Evolutionary conservation across 2,329 filamentous ascomycete genomes (phyloP).

Genomic region (Biscogniauxia mediterranea): DNA sequence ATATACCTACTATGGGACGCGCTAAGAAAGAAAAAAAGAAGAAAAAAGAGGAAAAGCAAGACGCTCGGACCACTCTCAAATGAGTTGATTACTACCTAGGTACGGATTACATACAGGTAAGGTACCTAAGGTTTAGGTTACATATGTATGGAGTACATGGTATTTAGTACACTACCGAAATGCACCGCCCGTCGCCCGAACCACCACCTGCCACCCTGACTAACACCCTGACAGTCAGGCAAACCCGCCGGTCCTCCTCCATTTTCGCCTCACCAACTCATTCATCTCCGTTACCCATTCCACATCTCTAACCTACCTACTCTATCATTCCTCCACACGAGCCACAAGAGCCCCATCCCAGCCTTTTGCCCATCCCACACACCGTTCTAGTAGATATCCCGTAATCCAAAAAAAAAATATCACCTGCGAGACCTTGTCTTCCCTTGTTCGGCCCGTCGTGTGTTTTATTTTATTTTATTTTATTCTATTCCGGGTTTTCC

Average conservation of each 20-base stretch:
- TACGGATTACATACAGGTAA: too few relatives aligned
- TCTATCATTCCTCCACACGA: constrained; percentile 14
- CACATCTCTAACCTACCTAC: neutral
- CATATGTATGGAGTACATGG: too few relatives aligned
- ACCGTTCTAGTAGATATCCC: neutral
- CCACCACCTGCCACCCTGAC: neutral
- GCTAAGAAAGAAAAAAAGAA: too few relatives aligned
- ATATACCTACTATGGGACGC: neutral
- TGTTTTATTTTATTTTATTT: constrained; percentile 8
- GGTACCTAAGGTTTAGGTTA: too few relatives aligned
- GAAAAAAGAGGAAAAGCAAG: too few relatives aligned
- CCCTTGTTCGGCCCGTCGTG: constrained; percentile 13
- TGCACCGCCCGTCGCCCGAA: neutral
- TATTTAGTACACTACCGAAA: neutral
- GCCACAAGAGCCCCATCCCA: constrained; percentile 23
- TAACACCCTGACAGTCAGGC: neutral
- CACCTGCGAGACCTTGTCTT: constrained; percentile 12
- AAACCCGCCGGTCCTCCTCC: neutral
- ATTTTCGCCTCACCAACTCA: neutral
- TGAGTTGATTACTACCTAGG: neutral
- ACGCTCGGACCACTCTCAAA: neutral
- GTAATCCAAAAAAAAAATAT: constrained; percentile 6
- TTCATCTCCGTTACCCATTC: constrained; percentile 3
- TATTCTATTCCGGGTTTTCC: constrained; percentile 10
- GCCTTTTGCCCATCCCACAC: constrained; percentile 5